These are phyloP conservation scores for Diaporthe longicolla DNA, from an alignment of 2,329 filamentous ascomycete species.

Conservation along the genomic window DNA sequence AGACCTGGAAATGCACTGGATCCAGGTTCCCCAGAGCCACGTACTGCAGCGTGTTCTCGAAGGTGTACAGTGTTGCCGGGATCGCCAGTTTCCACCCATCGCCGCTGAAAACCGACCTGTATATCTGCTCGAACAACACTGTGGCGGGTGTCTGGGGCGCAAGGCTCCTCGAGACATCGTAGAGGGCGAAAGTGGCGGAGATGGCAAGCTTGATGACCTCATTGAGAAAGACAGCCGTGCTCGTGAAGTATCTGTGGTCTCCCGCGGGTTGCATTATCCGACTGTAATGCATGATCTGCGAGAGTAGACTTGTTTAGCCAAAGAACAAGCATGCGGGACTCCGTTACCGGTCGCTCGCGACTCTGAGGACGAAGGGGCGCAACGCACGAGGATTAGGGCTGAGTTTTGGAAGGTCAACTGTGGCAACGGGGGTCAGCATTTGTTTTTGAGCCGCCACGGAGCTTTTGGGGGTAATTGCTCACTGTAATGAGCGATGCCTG, in stretches of 20 bases:
- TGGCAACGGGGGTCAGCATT: slow-evolving; percentile 46
- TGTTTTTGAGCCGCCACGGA: slow-evolving; percentile 6
- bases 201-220: slow-evolving; percentile 92
- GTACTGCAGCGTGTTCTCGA: slow-evolving; percentile 96
- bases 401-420: slow-evolving; percentile 87
- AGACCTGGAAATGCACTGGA: slow-evolving; percentile 91
- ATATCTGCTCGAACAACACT: slow-evolving; percentile 84
- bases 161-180: slow-evolving; percentile 84
- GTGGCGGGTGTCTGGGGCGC: slow-evolving; percentile 85
- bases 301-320: slow-evolving; percentile 34
- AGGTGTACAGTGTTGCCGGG: slow-evolving; percentile 87
- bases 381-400: slow-evolving; percentile 77
- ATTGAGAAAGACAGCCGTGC: slow-evolving; percentile 93
- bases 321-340: neutral
- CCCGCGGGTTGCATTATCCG: slow-evolving; percentile 88
- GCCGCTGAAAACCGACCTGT: slow-evolving; percentile 84
- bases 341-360: neutral
- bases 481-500: slow-evolving; percentile 77
- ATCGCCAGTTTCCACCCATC: slow-evolving; percentile 97
- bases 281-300: slow-evolving; percentile 92
- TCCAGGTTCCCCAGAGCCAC: slow-evolving; percentile 92
- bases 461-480: slow-evolving; percentile 47
- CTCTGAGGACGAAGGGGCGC: slow-evolving; percentile 22
- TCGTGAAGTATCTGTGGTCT: slow-evolving; percentile 91
- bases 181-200: slow-evolving; percentile 87